phyloP scores from a whole-genome alignment of 2,329 filamentous ascomycete species.

The Trichoderma sp. region DNA sequence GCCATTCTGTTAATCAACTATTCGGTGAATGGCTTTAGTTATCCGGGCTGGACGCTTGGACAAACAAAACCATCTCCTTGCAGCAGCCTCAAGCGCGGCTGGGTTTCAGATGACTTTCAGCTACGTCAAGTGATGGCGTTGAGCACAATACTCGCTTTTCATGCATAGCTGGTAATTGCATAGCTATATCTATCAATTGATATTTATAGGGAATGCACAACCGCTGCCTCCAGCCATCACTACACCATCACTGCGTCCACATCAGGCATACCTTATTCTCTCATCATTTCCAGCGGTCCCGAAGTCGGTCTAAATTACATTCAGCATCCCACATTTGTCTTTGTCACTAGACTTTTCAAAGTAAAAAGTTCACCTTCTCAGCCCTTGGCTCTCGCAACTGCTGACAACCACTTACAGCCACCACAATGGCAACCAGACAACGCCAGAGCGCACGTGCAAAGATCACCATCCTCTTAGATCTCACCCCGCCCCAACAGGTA shows the following conservation, averaged over 20 bases:
- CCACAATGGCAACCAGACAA: neutral
- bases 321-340: neutral
- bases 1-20: neutral
- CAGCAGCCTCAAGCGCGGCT: neutral
- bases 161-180: neutral
- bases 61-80: neutral
- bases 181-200: neutral
- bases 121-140: neutral
- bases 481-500: neutral
- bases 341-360: neutral
- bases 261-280: neutral
- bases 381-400: neutral
- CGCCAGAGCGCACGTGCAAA: neutral
- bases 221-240: neutral
- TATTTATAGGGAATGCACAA: neutral
- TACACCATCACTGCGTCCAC: neutral
- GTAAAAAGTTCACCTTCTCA: neutral
- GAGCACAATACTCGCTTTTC: neutral
- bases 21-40: neutral
- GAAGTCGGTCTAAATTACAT: neutral
- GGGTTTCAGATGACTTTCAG: neutral
- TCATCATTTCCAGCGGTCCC: neutral
- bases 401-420: neutral
- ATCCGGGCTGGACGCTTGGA: neutral
- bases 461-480: neutral